Conservation (phyloP, 257 asterid species). For the Solanum appendiculatum region DNA sequence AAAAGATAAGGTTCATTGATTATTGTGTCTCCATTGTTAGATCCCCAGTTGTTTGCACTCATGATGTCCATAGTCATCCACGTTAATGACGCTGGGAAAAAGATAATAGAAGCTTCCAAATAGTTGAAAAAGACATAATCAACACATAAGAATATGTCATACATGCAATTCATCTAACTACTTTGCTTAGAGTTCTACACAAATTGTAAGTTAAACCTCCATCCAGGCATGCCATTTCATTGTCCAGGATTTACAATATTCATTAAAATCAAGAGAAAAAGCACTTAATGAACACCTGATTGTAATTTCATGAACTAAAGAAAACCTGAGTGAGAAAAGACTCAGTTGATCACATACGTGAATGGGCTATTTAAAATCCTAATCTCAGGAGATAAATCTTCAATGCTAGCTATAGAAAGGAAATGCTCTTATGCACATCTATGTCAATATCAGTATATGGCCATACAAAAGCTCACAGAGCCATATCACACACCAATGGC, state of each 20-base stretch:
- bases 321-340: neutral
- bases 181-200: neutral
- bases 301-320: neutral
- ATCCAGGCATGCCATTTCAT: neutral
- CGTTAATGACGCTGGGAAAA: neutral
- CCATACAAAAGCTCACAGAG: neutral
- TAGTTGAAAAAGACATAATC: neutral
- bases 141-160: neutral
- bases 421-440: neutral
- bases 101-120: neutral
- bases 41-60: neutral
- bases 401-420: neutral
- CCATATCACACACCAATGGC: neutral
- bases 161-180: neutral
- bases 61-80: neutral
- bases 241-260: neutral
- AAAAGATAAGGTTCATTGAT: neutral
- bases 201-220: neutral
- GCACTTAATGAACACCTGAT: neutral
- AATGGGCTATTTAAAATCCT: neutral
- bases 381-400: neutral
- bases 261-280: neutral
- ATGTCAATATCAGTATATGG: neutral
- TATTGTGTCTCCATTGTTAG: neutral
- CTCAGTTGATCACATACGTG: neutral